Base-by-base conservation (phyloP, 441 rosid genomes). In the Brassica hybrid region DNA sequence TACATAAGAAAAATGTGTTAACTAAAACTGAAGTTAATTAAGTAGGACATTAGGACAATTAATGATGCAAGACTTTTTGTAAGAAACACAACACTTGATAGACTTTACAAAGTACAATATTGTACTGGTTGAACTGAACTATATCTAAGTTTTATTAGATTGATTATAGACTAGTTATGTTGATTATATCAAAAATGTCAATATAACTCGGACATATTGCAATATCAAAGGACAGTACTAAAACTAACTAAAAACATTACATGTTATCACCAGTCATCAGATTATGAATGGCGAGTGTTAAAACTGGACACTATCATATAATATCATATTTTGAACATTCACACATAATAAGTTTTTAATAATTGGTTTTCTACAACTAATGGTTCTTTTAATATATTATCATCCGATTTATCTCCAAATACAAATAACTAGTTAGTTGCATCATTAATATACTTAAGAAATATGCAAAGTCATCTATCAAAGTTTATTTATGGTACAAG, bases 401-500 rank as follows among this genome's bases (percentile, higher is more conserved):
- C 60, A 27, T 75, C 1, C 32, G 32, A 45, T 56, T 30, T 0
- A 57, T 9, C 14, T 34, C 69, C 52, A 50, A 18, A 58, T 3
- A 27, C 11, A 25, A 7, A 43, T 14, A 54, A 74, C 10, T 52
- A 38, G 59, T 58, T 52, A 38, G 59, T 58, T 67, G 58, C 67
- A 67, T 9, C n/a, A 41, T 41, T 32, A 74, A 11, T 10, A 21
- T 27, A 21, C 23, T 21, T 21, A 21, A 43, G 16, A 18, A 13
- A 10, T 6, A 52, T 11, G 62, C 36, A 21, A 32, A 76, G 21
- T 21, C 73, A 14, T 62, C 70, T 23, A 69, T 32, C 43, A 21
- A 60, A 60, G 69, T 67, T 56, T 32, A 32, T 67, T 56, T 32
- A 32, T 32, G 41, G 64, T 73, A 52, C 60, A 45, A 59, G 21